Evolutionary conservation across 1,284 basidiomycete species (phyloP), one percentile per base, ranked within the genome.

Genomic region (Amylostereum areolatum): DNA sequence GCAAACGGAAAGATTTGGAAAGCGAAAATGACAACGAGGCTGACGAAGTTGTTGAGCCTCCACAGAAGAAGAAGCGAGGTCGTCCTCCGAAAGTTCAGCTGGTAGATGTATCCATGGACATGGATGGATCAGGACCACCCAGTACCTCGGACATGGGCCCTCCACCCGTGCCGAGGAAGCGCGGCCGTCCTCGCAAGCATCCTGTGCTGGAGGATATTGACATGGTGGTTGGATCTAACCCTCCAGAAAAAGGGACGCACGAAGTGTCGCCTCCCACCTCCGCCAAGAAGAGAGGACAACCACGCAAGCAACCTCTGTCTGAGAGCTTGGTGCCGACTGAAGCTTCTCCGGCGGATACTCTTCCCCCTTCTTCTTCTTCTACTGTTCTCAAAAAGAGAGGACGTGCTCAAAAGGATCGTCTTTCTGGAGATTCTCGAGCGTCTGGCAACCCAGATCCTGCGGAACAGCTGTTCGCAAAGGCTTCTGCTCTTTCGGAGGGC

Each of bases 211-310:
- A 52, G 28, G 46, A 43, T 10, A 42, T 12, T 5, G 43, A 37
- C 18, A 37, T 29, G 18, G 31, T 25, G 11, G 9, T 24, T 18
- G 18, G 18, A 40, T 18, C 35, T 46, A 39, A 33, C n/a, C 37
- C 48, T 45, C 42, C 30, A 31, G 18, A 18, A 18, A 18, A 18
- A 18, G 18, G 18, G 18, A 18, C 18, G 18, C 18, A 18, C 18
- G 18, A 18, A 18, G 18, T 18, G 18, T 18, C 25, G 30, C n/a
- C 44, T 8, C 52, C 51, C 11, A 43, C 55, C 12, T 47, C 46
- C 5, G 51, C 59, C 5, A 62, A 58, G 50, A 61, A 59, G 42
- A 60, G 60, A 5, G 71, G 67, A 30, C 59, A 70, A 46, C 72
- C 71, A 37, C 62, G 59, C 47, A 70, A 69, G 50, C 33, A 58